These are phyloP conservation scores for Arabidopsis thaliana DNA, from an alignment of 345 rosid genomes.

Conservation along the genomic window TAIR10.1 NC_003075.7:13577001-13577500, in stretches of 20 bases:
- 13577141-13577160: not conserved
- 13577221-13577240: too few species aligned
- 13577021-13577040: too few species aligned
- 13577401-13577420: not conserved
- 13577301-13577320: not conserved
- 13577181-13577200: not conserved
- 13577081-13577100: not conserved
- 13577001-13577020: not conserved
- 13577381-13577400: not conserved
- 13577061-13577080: not conserved
- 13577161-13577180: not conserved
- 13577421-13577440: too few species aligned
- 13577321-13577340: not conserved
- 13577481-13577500: too few species aligned
- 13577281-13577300: not conserved
- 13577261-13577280: too few species aligned
- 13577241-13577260: too few species aligned
- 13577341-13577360: not conserved
- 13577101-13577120: not conserved
- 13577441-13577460: too few species aligned
- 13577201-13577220: too few species aligned
- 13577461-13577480: too few species aligned
- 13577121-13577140: not conserved
- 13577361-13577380: not conserved
- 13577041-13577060: not conserved